Evolutionary conservation across 257 asterid genomes (phyloP).

Genomic region (Solanum dulcamara): DNA sequence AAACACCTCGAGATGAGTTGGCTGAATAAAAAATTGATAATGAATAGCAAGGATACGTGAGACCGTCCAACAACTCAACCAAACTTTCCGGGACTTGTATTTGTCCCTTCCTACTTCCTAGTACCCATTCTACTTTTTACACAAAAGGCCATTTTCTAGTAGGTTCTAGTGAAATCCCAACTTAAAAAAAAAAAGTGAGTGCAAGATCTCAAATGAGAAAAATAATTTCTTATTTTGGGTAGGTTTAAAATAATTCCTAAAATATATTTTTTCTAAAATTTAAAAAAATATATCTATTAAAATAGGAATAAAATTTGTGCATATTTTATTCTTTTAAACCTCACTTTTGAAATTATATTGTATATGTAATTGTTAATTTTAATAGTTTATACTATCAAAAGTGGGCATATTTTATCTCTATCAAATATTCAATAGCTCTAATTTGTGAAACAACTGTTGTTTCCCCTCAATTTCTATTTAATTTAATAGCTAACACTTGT

Average conservation of each 20-base stretch:
- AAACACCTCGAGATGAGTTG: neutral
- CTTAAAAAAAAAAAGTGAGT: neutral
- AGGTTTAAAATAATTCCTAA: neutral
- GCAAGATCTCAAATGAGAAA: neutral
- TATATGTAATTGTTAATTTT: neutral
- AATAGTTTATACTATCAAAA: neutral
- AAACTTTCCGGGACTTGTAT: neutral
- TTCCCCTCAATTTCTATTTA: neutral
- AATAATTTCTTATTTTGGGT: neutral
- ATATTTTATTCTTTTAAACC: too few relatives aligned
- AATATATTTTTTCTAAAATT: neutral
- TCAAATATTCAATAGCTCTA: neutral
- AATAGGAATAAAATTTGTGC: too few relatives aligned
- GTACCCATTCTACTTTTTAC: neutral
- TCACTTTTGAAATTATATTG: neutral
- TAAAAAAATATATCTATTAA: too few relatives aligned
- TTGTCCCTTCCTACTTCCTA: neutral
- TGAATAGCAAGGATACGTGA: neutral
- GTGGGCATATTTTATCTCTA: neutral
- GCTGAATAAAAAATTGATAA: neutral
- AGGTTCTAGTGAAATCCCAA: neutral
- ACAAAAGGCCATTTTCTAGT: neutral
- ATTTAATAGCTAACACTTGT: neutral
- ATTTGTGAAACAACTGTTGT: neutral
- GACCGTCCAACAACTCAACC: neutral